Conservation (phyloP, 495 filamentous ascomycete species). For the Hypoxylon subgilvum region DNA sequence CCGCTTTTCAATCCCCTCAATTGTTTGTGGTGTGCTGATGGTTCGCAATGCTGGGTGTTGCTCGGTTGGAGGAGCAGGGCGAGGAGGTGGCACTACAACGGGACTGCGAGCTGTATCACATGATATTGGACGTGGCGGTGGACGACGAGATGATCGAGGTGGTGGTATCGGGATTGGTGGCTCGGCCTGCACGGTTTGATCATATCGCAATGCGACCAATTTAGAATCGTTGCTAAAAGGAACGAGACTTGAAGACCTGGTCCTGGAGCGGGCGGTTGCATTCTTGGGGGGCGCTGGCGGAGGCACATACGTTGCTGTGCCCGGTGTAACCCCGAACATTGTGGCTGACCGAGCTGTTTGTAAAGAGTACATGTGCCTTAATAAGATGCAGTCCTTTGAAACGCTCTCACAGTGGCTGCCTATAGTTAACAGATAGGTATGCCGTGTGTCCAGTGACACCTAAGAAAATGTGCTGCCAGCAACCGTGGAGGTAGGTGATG, state of each 20-base stretch:
- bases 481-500: too few species aligned
- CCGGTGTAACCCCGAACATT: slow-evolving; percentile 33
- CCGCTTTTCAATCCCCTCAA: slow-evolving; percentile 46
- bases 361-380: slow-evolving; percentile 8
- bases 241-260: slow-evolving; percentile 41
- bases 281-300: slow-evolving; percentile 45
- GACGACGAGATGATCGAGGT: slow-evolving; percentile 41
- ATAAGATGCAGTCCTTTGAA: not conserved
- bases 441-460: slow-evolving; percentile 14
- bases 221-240: slow-evolving; percentile 55
- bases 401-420: slow-evolving; percentile 6
- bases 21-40: slow-evolving; percentile 38
- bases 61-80: slow-evolving; percentile 52
- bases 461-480: slow-evolving; percentile 9
- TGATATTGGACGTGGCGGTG: slow-evolving; percentile 36
- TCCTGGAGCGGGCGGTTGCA: slow-evolving; percentile 45
- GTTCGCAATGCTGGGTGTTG: slow-evolving; percentile 55
- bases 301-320: slow-evolving; percentile 21
- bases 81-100: slow-evolving; percentile 46
- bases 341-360: slow-evolving; percentile 21
- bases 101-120: slow-evolving; percentile 27
- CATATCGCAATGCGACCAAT: slow-evolving; percentile 61
- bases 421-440: slow-evolving; percentile 1
- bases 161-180: slow-evolving; percentile 61
- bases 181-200: slow-evolving; percentile 60